These are phyloP conservation scores for Fusarium sp. DNA, from an alignment of 2,329 filamentous ascomycete genomes.

Conservation along the genomic window DNA sequence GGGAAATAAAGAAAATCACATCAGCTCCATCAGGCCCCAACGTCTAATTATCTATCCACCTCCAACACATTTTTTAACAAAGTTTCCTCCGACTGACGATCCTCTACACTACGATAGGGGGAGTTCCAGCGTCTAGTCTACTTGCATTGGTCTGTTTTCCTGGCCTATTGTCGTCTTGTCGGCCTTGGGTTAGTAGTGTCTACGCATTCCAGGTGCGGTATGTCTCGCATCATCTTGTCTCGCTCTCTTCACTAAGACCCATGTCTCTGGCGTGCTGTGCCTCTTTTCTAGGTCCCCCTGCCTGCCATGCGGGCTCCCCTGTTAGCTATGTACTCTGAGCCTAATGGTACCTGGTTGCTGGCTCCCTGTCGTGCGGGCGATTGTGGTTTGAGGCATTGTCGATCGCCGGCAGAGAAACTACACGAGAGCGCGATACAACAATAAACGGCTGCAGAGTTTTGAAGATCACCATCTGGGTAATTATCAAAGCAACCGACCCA, in stretches of 20 bases:
- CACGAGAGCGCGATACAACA: constrained; percentile 13
- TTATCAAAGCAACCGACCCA: constrained; percentile 21
- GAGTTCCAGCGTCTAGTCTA: neutral
- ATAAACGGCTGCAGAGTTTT: constrained; percentile 25
- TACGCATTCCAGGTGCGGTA: constrained; percentile 31
- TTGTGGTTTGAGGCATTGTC: constrained; percentile 24
- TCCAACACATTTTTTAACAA: constrained; percentile 17
- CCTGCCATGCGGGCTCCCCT: constrained; percentile 40
- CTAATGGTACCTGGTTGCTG: constrained; percentile 27
- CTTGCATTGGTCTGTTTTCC: constrained; percentile 1
- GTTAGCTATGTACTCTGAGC: constrained; percentile 20
- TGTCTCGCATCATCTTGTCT: constrained; percentile 47
- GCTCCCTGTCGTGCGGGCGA: constrained; percentile 31
- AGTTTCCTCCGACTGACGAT: constrained; percentile 9
- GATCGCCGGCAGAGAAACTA: constrained; percentile 31
- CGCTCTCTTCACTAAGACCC: constrained; percentile 32
- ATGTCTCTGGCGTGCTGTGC: constrained; percentile 45
- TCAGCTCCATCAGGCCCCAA: constrained; percentile 29
- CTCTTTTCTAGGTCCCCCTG: constrained; percentile 37
- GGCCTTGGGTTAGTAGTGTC: neutral
- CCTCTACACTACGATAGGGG: neutral
- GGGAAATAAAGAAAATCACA: constrained; percentile 34
- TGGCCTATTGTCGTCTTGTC: constrained; percentile 1
- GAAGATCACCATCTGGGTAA: constrained; percentile 32
- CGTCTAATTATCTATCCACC: constrained; percentile 5